A percentile compares a stretch with the other conserved stretches of the same genome.
Conservation (phyloP, 1,284 basidiomycete genomes). For the Ganoderma multipileum region DNA sequence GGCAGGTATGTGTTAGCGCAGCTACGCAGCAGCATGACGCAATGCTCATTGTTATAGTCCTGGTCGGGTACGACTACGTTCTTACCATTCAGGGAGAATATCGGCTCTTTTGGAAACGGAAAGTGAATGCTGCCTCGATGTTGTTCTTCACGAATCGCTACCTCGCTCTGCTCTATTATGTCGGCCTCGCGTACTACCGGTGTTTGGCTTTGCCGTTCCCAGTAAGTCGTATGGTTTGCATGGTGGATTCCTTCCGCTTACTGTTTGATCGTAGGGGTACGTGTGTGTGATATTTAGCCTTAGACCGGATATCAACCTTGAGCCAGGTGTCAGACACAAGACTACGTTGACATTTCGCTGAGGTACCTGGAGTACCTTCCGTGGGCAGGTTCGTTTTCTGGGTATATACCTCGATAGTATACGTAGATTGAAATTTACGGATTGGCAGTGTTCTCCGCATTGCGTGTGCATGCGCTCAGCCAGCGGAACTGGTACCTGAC, state of each 20-base stretch:
- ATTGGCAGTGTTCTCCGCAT: neutral
- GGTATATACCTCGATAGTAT: no score
- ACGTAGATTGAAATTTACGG: no score
- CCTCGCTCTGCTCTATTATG: neutral
- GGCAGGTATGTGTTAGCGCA: neutral
- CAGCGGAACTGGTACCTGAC: neutral
- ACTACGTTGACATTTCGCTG: neutral
- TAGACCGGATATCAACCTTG: neutral
- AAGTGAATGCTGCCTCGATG: neutral
- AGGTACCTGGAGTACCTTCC: slow-evolving; percentile 1
- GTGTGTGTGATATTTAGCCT: neutral
- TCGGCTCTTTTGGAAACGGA: slow-evolving; percentile 13
- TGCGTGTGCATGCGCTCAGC: neutral
- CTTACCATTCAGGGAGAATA: slow-evolving; percentile 14
- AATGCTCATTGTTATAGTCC: neutral
- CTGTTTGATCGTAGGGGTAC: neutral
- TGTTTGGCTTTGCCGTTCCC: neutral
- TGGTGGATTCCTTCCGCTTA: neutral
- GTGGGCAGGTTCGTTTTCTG: neutral
- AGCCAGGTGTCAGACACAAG: neutral
- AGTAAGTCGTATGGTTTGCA: neutral
- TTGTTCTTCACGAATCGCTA: slow-evolving; percentile 16
- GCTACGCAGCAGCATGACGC: no score
- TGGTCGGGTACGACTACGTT: slow-evolving; percentile 15
- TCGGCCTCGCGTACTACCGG: neutral